Percentiles rank a stretch among this genome's conserved stretches.
These are phyloP conservation scores for Salix purpurea DNA, from an alignment of 345 rosid genomes.

Conservation along the genomic window DNA sequence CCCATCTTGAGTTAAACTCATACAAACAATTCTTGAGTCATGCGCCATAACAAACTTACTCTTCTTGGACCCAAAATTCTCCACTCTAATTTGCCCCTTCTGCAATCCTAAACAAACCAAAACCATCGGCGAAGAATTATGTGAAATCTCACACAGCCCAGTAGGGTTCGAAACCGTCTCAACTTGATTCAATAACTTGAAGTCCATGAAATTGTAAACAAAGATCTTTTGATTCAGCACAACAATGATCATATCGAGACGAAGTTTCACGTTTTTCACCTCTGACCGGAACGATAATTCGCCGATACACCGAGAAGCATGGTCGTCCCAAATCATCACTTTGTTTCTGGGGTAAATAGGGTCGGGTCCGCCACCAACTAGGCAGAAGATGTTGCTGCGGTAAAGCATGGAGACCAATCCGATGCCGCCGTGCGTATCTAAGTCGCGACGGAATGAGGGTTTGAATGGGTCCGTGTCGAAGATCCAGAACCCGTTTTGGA, in stretches of 20 bases:
- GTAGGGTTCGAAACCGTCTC: constrained; percentile 39
- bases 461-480: constrained; percentile 41
- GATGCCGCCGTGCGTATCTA: constrained; percentile 18
- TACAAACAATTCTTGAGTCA: constrained; percentile 35
- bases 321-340: constrained; percentile 46
- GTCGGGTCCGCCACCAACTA: constrained; percentile 33
- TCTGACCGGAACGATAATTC: constrained; percentile 43
- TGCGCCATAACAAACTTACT: constrained; percentile 43
- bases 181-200: constrained; percentile 36
- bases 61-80: constrained; percentile 38
- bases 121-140: constrained; percentile 31
- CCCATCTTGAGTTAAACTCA: constrained; percentile 41
- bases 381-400: constrained; percentile 34
- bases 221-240: constrained; percentile 32
- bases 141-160: constrained; percentile 46
- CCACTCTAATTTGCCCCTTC: constrained; percentile 48
- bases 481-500: constrained; percentile 40
- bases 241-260: constrained; percentile 37
- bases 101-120: constrained; percentile 39
- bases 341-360: constrained; percentile 28
- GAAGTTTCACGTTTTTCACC: constrained; percentile 35
- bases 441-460: constrained; percentile 32
- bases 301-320: constrained; percentile 31
- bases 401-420: constrained; percentile 36
- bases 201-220: constrained; percentile 37